Percentiles rank a stretch among this genome's conserved stretches.
phyloP scores from a whole-genome alignment of 495 filamentous ascomycete genomes.

The Penicillium verhagenii region DNA sequence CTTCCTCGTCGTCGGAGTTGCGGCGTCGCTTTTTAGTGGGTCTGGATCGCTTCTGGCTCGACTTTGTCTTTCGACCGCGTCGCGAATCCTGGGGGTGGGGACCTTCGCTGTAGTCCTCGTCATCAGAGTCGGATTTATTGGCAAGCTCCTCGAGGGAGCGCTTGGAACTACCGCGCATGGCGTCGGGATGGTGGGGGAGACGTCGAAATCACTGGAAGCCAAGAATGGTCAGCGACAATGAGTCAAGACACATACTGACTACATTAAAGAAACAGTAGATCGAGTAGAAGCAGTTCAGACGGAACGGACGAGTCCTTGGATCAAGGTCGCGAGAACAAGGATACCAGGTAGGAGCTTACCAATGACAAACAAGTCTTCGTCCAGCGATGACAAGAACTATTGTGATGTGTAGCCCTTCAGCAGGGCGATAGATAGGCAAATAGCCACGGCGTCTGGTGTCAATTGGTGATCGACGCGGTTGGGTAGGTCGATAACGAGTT shows the following conservation, averaged over 20 bases:
- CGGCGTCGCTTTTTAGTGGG: constrained; percentile 51
- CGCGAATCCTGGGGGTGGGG: constrained; percentile 29
- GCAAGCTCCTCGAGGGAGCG: constrained; percentile 72
- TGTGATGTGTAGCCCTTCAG: constrained; percentile 1
- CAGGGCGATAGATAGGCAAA: background rate
- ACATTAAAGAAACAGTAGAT: background rate
- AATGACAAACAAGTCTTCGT: constrained; percentile 11
- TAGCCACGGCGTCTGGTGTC: constrained; percentile 4
- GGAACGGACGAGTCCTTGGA: background rate
- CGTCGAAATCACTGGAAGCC: background rate
- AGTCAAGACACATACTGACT: background rate
- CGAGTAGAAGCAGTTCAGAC: background rate
- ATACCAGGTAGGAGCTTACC: constrained; percentile 12
- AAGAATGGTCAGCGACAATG: background rate
- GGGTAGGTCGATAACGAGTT: constrained; percentile 12
- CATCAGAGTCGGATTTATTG: constrained; percentile 81
- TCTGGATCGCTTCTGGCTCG: constrained; percentile 40
- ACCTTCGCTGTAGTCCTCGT: constrained; percentile 66
- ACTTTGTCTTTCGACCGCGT: constrained; percentile 40
- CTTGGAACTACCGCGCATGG: constrained; percentile 51
- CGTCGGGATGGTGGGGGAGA: background rate
- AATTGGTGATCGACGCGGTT: constrained; percentile 23
- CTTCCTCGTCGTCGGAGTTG: constrained; percentile 63
- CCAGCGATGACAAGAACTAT: constrained; percentile 10
- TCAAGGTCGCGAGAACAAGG: constrained; percentile 4